These are phyloP conservation scores for Candida namnaoensis DNA, from an alignment of 805 yeast genomes.

Conservation along the genomic window DNA sequence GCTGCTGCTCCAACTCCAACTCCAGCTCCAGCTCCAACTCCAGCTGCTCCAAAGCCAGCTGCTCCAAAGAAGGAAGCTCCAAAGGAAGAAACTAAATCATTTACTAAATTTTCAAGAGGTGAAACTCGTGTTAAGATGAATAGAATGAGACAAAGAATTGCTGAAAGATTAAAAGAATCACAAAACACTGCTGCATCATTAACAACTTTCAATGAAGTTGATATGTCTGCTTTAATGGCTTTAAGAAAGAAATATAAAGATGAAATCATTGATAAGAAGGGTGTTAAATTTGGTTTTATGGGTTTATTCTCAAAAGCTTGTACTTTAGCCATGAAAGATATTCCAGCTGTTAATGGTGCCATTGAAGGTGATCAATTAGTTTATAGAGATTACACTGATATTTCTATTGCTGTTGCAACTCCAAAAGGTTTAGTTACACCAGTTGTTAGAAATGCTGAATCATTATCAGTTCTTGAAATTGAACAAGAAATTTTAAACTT, in stretches of 20 bases:
- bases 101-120: constrained; percentile 60
- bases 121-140: constrained; percentile 96
- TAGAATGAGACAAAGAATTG: constrained; percentile 98
- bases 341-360: constrained; percentile 93
- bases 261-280: constrained; percentile 88
- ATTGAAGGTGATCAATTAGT: constrained; percentile 93
- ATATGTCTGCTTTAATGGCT: constrained; percentile 85
- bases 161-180: constrained; percentile 98
- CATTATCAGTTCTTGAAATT: constrained; percentile 77
- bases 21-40: constrained; percentile 16
- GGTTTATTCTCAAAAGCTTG: constrained; percentile 95
- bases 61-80: constrained; percentile 13
- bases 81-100: constrained; percentile 17
- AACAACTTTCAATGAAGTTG: constrained; percentile 97
- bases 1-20: constrained; percentile 14
- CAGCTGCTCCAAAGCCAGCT: constrained; percentile 17
- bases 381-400: constrained; percentile 92
- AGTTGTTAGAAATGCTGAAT: constrained; percentile 94
- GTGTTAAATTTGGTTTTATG: constrained; percentile 96
- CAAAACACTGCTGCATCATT: constrained; percentile 98
- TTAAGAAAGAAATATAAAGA: constrained; percentile 97
- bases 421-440: constrained; percentile 99
- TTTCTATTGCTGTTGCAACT: constrained; percentile 95
- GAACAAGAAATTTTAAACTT: constrained; percentile 77
- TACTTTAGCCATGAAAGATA: constrained; percentile 85